Evolutionary conservation across 2,329 filamentous ascomycete genomes (phyloP).

Genomic region (Trichophyton benhamiae): DNA sequence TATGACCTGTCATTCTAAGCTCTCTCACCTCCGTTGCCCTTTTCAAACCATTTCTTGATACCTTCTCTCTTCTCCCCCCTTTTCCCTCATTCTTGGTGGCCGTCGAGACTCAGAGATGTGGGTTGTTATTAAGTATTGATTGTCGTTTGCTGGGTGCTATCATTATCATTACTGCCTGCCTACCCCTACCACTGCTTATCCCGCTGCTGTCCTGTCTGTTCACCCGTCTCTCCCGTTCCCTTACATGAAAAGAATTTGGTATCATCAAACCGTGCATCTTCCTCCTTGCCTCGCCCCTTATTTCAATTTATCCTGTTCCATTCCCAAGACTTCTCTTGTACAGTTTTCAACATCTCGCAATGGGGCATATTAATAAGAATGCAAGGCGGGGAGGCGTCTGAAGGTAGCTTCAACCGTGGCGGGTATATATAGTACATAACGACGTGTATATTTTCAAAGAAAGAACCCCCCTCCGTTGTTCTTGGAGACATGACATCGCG

Average conservation of each 20-base stretch:
- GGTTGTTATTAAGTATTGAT: not conserved
- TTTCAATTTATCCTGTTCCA: not conserved
- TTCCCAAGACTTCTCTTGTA: not conserved
- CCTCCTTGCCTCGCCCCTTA: not conserved
- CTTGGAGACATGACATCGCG: not conserved
- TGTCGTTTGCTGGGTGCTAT: not conserved
- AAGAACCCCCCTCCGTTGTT: not conserved
- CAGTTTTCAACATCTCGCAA: constrained; percentile 1
- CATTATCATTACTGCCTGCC: not conserved
- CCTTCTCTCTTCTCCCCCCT: not conserved
- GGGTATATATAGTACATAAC: constrained; percentile 4
- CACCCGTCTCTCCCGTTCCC: not conserved
- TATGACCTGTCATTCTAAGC: constrained; percentile 1
- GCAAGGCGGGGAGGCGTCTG: constrained; percentile 1
- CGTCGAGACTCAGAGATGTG: not conserved
- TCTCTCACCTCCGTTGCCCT: not conserved
- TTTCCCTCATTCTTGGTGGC: not conserved
- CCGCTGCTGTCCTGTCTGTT: not conserved
- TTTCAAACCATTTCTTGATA: not conserved
- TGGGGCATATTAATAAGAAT: not conserved
- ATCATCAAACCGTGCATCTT: not conserved
- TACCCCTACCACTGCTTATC: not conserved
- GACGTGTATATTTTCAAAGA: not conserved
- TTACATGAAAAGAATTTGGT: not conserved
- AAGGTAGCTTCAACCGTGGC: not conserved